A percentile compares a stretch with the other conserved stretches of the same genome.
Conservation (phyloP, 768 basidiomycete genomes). For the Hygrophoropsis aurantiaca region DNA sequence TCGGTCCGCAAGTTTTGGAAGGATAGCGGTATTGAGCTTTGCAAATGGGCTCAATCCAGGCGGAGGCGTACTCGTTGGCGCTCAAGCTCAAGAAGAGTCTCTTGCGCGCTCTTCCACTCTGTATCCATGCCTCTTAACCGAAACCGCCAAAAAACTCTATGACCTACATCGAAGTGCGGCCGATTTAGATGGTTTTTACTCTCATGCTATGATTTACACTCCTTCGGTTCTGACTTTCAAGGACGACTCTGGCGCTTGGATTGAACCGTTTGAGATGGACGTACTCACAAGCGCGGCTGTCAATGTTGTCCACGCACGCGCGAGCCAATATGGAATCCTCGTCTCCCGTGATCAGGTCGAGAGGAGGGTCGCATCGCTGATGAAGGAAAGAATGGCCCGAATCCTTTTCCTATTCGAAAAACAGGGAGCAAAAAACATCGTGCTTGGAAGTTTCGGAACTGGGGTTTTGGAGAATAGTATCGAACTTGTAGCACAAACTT, state of each 20-base stretch:
- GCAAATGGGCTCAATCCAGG: constrained; percentile 67
- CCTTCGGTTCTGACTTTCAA: constrained; percentile 56
- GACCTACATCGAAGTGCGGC: constrained; percentile 42
- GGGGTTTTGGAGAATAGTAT: constrained; percentile 74
- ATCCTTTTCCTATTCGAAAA: constrained; percentile 65
- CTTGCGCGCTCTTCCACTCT: constrained; percentile 68
- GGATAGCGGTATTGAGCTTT: constrained; percentile 66
- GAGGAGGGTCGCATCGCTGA: constrained; percentile 47
- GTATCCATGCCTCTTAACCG: constrained; percentile 52
- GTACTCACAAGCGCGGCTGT: constrained; percentile 69
- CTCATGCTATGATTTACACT: constrained; percentile 70
- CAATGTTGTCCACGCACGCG: constrained; percentile 51
- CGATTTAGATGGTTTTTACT: constrained; percentile 61
- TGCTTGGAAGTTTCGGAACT: constrained; percentile 77
- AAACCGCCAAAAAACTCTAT: constrained; percentile 55
- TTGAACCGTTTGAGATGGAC: constrained; percentile 52
- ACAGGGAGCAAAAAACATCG: constrained; percentile 55
- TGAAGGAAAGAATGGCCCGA: constrained; percentile 73
- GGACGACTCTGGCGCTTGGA: constrained; percentile 52
- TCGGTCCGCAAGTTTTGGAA: constrained; percentile 7
- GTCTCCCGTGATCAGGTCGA: constrained; percentile 16
- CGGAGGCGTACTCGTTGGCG: constrained; percentile 65
- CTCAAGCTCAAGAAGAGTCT: constrained; percentile 71
- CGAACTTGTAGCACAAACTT: constrained; percentile 55
- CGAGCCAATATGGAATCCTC: background rate